Evolutionary conservation across 2,329 filamentous ascomycete species (phyloP), one percentile per base, ranked within the genome.

Genomic region (Aspergillus japonicus): DNA sequence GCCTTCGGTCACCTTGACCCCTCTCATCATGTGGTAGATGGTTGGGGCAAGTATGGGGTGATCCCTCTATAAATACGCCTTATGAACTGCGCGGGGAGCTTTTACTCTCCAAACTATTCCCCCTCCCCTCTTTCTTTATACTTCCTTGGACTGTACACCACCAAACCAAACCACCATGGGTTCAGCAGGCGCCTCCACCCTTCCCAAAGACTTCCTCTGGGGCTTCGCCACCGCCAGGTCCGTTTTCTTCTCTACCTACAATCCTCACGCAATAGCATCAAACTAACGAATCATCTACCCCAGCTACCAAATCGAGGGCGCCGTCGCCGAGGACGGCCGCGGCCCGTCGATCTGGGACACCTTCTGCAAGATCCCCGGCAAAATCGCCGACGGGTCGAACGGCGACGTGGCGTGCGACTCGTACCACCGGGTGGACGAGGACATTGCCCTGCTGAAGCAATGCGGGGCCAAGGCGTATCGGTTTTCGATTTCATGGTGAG

Each of bases 271-370:
- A 31, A 35, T n/a, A 2, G 26, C 10, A 29, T 29, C 4, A 5
- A 39, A 8, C 12, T 62, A n/a, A 42, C 23, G 12, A 19, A 58
- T 24, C n/a, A 5, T 51, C 33, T 23, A 23, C 24, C n/a, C 35
- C 71, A 95, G 91, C 73, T 96, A 95, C 80, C 91, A 96, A 75
- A 90, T 96, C 68, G 92, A 96, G 80, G 92, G 92, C 59, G 87
- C 87, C 51, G 81, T 83, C 44, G 81, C 89, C 51, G 85, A 88
- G 71, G 91, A 94, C 72, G 92, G 91, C 65, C 89, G 91, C 64
- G 89, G 85, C 23, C 87, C 90, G 57, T 91, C 89, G 62, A 95
- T 96, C 75, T 96, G 92, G 92, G 92, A 96, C 77, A 88, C 85
- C n/a, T 96, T 96, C 80, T 93, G 89, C 78, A 85, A 85, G 63